Conservation (phyloP, 2,329 filamentous ascomycete genomes). For the Taxawa tesnikishii region DNA sequence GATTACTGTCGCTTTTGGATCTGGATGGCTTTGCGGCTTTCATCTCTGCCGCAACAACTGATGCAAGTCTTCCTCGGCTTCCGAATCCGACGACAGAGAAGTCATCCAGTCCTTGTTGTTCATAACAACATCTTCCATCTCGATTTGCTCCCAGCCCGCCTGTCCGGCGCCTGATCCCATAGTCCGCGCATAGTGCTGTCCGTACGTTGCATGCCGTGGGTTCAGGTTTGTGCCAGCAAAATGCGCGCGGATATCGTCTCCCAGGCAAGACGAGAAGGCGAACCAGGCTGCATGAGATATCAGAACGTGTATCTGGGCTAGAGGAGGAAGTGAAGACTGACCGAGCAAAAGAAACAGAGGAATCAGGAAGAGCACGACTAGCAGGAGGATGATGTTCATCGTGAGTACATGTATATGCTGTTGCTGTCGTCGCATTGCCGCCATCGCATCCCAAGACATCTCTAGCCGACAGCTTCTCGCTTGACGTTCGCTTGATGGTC, state of each 20-base stretch:
- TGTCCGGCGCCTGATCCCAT: conserved; percentile 41
- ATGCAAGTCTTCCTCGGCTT: no score
- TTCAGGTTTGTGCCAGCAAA: conserved; percentile 28
- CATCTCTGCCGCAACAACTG: no score
- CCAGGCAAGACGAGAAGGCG: conserved; percentile 42
- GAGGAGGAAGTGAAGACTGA: neutral
- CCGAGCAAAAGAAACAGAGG: conserved; percentile 7
- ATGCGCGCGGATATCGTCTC: conserved; percentile 36
- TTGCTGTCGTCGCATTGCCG: no score
- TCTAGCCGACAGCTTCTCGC: no score
- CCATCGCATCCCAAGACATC: no score
- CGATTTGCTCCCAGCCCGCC: conserved; percentile 48
- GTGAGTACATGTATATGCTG: no score
- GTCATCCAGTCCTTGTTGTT: conserved; percentile 21
- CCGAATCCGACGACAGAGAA: no score
- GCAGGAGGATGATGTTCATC: conserved; percentile 4
- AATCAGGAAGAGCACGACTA: conserved; percentile 7
- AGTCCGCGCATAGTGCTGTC: conserved; percentile 42
- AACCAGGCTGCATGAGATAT: conserved; percentile 29
- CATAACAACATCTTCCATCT: conserved; percentile 52
- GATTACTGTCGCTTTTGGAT: no score
- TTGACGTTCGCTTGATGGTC: no score
- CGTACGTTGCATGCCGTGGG: conserved; percentile 35
- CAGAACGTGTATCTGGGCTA: neutral
- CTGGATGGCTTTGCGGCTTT: no score